Evolutionary conservation across 2,329 filamentous ascomycete genomes (phyloP).

Genomic region (Venturiaceae sp.): DNA sequence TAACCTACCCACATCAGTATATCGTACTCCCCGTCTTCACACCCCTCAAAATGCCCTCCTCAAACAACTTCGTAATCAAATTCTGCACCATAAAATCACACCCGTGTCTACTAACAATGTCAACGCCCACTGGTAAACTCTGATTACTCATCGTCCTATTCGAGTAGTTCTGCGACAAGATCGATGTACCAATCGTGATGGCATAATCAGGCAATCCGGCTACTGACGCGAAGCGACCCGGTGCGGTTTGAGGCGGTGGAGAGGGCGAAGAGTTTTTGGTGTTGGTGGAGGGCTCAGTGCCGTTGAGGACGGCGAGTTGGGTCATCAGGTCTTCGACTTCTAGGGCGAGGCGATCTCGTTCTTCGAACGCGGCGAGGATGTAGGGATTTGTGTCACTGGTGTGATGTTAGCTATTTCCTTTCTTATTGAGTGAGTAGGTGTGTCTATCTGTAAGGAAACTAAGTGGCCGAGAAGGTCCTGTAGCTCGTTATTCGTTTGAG

Average conservation of each 20-base stretch:
- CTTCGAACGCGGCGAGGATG: no score
- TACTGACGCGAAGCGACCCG: constrained; percentile 28
- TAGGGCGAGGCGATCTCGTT: no score
- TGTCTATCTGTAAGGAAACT: no score
- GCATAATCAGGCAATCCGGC: neutral
- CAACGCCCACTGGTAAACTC: constrained; percentile 46
- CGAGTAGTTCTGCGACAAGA: constrained; percentile 17
- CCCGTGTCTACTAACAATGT: constrained; percentile 47
- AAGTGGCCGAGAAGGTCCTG: no score
- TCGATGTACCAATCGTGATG: neutral
- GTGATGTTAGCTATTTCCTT: no score
- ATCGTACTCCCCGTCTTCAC: no score
- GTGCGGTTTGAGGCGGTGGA: constrained; percentile 28
- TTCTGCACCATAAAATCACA: constrained; percentile 35
- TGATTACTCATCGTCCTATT: constrained; percentile 39
- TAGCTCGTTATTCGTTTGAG: no score
- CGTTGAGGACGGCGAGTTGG: constrained; percentile 37
- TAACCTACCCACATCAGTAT: no score
- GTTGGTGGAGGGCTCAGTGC: constrained; percentile 29
- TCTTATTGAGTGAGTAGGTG: no score
- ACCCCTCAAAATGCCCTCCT: neutral
- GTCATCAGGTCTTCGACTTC: constrained; percentile 42
- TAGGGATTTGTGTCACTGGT: no score
- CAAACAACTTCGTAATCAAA: constrained; percentile 19
- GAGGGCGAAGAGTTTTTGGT: constrained; percentile 40